Base-by-base conservation (phyloP, 2,329 filamentous ascomycete genomes). In the Diaporthe destruens region DNA sequence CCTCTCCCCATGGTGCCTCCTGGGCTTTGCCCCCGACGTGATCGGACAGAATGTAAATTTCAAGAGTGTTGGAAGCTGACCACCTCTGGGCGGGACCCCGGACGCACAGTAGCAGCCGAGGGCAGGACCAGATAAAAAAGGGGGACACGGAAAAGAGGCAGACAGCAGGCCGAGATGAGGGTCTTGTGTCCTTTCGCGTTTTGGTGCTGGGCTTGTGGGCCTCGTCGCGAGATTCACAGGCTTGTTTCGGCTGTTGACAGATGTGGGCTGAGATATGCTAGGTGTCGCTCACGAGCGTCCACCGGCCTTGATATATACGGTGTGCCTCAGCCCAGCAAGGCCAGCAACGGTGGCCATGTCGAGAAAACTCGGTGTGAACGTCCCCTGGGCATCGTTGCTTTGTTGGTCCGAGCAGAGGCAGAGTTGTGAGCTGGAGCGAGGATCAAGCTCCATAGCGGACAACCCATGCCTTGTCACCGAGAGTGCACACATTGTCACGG, bases 1-100 rank as follows among this genome's bases (percentile, higher is more conserved):
- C 78, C 77, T 59, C 79, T 79, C 6, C 79, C 80, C 80, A 82
- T 83, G 34, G 39, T 61, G 66, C 20, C 42, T 51, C 44, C 25
- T 29, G 47, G 68, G 47, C n/a, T 57, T 8, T 69, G 23, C 20
- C n/a, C 54, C 61, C 25, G 61, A 65, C 36, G 55, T 49, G 44
- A 39, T 7, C 18, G 23, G 32, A 34, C 16, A 39, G 42, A 39
- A 53, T 14, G n/a, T 42, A 11, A 36, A 32, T 57, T 20, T 20
- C 44, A 53, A 34, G 67, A 36, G 29, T 29, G 55, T 61, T 18
- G 20, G 55, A 16, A 6, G 55, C 16, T 32, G 42, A 36, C 55
- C 4, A 25, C 32, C 25, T 42, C 44, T 42, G 9, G 34, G 29
- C 29, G 29, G 47, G 57, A 11, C n/a, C 42, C 29, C 36, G 44